Conservation (phyloP, 768 basidiomycete genomes). For the Phaffia australis region DNA sequence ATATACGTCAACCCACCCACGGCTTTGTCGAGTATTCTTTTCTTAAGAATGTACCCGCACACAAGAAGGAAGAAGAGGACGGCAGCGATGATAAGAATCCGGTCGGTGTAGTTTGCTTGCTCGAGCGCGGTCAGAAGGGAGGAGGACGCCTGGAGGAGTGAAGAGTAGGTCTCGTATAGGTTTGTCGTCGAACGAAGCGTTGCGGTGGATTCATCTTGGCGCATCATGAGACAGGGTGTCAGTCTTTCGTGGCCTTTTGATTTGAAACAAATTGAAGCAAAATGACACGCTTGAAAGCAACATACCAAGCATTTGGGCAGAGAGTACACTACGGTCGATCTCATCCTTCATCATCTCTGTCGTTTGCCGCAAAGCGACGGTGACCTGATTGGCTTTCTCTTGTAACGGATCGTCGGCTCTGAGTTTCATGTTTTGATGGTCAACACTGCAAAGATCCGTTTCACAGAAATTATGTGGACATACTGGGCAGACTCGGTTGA, state of each 20-base stretch:
- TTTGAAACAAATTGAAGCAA: no score
- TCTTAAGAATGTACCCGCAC: conserved; percentile 75
- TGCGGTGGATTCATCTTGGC: conserved; percentile 64
- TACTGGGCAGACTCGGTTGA: conserved; percentile 4
- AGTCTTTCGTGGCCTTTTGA: background rate
- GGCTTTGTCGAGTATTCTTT: conserved; percentile 69
- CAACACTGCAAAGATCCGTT: conserved; percentile 1
- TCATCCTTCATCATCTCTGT: conserved; percentile 80
- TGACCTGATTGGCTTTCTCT: conserved; percentile 80
- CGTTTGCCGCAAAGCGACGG: conserved; percentile 74
- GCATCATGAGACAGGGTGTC: background rate
- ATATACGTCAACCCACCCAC: conserved; percentile 54
- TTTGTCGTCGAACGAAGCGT: conserved; percentile 62
- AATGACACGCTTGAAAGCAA: conserved; percentile 26
- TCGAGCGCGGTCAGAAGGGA: conserved; percentile 78
- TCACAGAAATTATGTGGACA: background rate
- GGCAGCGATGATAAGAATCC: conserved; percentile 67
- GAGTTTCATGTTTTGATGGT: no score
- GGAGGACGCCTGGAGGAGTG: conserved; percentile 65
- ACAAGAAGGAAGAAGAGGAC: conserved; percentile 75
- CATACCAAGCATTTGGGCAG: conserved; percentile 70
- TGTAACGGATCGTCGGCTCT: conserved; percentile 71
- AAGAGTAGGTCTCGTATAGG: conserved; percentile 63
- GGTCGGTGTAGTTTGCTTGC: conserved; percentile 83
- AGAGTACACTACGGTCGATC: conserved; percentile 75